Evolutionary conservation across 1,284 basidiomycete genomes (phyloP).

Genomic region (Vanrija humicola): DNA sequence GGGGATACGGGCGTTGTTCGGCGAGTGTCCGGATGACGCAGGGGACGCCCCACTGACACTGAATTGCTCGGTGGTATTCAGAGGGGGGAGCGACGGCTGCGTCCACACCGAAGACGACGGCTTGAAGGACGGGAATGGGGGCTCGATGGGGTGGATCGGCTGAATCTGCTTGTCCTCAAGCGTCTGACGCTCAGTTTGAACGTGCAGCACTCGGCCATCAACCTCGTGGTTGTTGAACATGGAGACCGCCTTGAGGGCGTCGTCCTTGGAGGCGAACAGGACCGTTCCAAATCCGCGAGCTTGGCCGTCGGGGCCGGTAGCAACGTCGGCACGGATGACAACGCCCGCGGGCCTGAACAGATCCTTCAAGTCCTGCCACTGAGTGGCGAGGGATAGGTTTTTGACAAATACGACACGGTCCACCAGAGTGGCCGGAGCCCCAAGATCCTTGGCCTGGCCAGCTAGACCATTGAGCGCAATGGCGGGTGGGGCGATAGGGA

Average conservation of each 20-base stretch:
- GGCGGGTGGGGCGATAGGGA: conserved; percentile 4
- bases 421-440: conserved; percentile 36
- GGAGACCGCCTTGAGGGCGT: conserved; percentile 78
- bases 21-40: background rate
- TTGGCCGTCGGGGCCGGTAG: conserved; percentile 75
- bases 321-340: conserved; percentile 83
- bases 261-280: conserved; percentile 72
- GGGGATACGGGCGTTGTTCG: conserved; percentile 14
- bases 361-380: conserved; percentile 97
- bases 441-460: conserved; percentile 34
- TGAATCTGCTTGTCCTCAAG: conserved; percentile 18
- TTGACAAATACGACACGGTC: conserved; percentile 64
- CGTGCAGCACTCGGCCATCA: conserved; percentile 38
- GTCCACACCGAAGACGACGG: conserved; percentile 7
- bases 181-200: conserved; percentile 40
- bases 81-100: background rate
- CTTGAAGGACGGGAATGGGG: conserved; percentile 12
- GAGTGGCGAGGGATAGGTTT: conserved; percentile 88
- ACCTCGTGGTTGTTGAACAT: conserved; percentile 59
- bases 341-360: conserved; percentile 82
- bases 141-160: conserved; percentile 14
- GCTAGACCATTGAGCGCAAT: conserved; percentile 33
- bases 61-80: background rate
- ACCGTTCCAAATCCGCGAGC: conserved; percentile 86
- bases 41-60: background rate